Evolutionary conservation across 768 basidiomycete genomes (phyloP), one percentile per base, ranked within the genome.

Genomic region (Hericium coralloides): DNA sequence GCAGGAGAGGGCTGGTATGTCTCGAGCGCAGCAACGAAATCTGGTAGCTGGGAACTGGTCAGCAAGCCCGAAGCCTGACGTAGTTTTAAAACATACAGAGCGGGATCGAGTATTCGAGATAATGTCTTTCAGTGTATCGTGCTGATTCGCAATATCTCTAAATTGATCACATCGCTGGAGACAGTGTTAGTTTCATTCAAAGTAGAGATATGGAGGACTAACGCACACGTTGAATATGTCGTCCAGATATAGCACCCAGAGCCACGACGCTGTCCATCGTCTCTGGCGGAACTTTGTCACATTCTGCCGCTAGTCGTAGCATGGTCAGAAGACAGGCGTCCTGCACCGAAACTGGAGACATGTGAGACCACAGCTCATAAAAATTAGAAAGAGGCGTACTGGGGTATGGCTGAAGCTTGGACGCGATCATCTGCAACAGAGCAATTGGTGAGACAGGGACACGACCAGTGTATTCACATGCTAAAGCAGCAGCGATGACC

Each of bases 161-260:
- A 92, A 90, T 66, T 88, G 83, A 23, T 80, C 75, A 64, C 87
- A 90, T 55, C 89, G 80, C 89, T 92, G 63, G 37, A 52, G 54
- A 41, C 26, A 56, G 36, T 45, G 55, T 54, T 41, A 12, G 17
- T n/a, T 7, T 49, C 10, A 49, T n/a, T 23, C 22, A 18, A n/a
- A 20, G 12, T 15, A 18, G 52, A 63, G 36, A 66, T 26, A 55
- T 41, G 26, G 49, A 18, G 47, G 36, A 22, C 25, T 74, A 55
- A 37, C 22, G 20, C 65, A 89, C 89, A 63, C 75, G 73, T 55
- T 75, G 78, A 55, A 92, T 80, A 64, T 85, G 79, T 22, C 78
- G 70, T 26, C 81, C 73, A 8, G 80, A 72, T 7, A 64, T 67
- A 53, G 76, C 70, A 12, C 74, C 71, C 45, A 84, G 54, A 38